phyloP scores from a whole-genome alignment of 2,329 filamentous ascomycete genomes.

The Dactylonectria estremocensis region DNA sequence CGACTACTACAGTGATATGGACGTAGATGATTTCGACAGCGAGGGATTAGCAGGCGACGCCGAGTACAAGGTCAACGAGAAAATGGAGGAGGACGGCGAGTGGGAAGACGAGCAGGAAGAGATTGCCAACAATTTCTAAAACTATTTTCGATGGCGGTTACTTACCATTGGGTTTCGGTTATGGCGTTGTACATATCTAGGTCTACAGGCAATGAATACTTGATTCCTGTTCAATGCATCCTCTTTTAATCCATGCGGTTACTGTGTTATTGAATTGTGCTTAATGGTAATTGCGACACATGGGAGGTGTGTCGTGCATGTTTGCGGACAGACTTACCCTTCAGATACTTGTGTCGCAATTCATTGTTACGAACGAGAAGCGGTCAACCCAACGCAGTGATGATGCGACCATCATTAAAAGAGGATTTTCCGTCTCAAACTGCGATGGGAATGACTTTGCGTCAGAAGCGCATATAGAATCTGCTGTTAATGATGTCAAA shows the following conservation, averaged over 20 bases:
- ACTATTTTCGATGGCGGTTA: constrained; percentile 18
- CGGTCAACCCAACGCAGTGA: background rate
- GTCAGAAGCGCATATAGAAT: too few relatives aligned
- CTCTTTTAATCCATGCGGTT: background rate
- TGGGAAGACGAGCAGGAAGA: constrained; percentile 68
- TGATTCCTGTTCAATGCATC: constrained; percentile 32
- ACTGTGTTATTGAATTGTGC: background rate
- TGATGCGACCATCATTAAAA: background rate
- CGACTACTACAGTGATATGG: constrained; percentile 61
- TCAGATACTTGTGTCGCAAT: too few relatives aligned
- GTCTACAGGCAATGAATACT: constrained; percentile 45
- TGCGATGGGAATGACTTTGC: background rate
- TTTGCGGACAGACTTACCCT: too few relatives aligned
- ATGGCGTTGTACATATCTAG: constrained; percentile 47
- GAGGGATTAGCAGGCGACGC: constrained; percentile 66
- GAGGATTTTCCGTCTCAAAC: background rate
- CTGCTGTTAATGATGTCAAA: background rate
- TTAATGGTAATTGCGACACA: background rate
- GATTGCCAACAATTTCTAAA: constrained; percentile 48
- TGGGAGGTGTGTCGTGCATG: too few relatives aligned
- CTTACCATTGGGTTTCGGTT: constrained; percentile 36
- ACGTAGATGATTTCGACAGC: constrained; percentile 66
- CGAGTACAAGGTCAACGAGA: constrained; percentile 65
- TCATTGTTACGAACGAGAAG: too few relatives aligned
- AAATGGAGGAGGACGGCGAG: constrained; percentile 65